phyloP scores from a whole-genome alignment of 805 yeast genomes.

The Kodamaea neixiangensis region DNA sequence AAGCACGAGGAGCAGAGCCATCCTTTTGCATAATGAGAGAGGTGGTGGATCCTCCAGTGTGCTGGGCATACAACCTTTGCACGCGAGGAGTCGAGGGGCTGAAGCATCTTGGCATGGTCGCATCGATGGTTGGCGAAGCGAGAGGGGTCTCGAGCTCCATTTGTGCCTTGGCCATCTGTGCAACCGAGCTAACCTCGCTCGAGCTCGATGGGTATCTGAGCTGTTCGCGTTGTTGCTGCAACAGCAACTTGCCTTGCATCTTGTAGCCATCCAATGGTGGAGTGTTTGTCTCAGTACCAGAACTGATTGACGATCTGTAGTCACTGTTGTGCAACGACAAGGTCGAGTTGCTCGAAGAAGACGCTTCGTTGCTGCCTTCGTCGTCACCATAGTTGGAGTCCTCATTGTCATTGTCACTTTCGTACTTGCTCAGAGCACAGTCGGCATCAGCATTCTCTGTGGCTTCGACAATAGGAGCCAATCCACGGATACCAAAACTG shows the following conservation, averaged over 20 bases:
- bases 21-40: conserved; percentile 12
- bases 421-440: conserved; percentile 34
- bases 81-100: background rate
- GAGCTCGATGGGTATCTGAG: conserved; percentile 10
- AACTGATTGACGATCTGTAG: conserved; percentile 36
- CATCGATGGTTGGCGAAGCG: background rate
- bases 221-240: conserved; percentile 7
- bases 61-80: conserved; percentile 4
- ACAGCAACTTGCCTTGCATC: background rate
- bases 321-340: conserved; percentile 43
- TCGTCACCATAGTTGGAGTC: conserved; percentile 19
- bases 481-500: conserved; percentile 31
- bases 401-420: conserved; percentile 24
- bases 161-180: conserved; percentile 16
- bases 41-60: background rate
- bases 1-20: conserved; percentile 27
- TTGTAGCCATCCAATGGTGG: conserved; percentile 16
- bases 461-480: conserved; percentile 41
- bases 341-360: conserved; percentile 33
- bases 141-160: conserved; percentile 8
- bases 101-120: conserved; percentile 5
- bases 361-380: conserved; percentile 22
- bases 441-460: conserved; percentile 25
- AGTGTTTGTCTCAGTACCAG: conserved; percentile 28
- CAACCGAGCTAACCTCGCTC: conserved; percentile 10